Evolutionary conservation across 2,329 filamentous ascomycete species (phyloP), one percentile per base, ranked within the genome.

Genomic region (Tolypocladium pustulatum): DNA sequence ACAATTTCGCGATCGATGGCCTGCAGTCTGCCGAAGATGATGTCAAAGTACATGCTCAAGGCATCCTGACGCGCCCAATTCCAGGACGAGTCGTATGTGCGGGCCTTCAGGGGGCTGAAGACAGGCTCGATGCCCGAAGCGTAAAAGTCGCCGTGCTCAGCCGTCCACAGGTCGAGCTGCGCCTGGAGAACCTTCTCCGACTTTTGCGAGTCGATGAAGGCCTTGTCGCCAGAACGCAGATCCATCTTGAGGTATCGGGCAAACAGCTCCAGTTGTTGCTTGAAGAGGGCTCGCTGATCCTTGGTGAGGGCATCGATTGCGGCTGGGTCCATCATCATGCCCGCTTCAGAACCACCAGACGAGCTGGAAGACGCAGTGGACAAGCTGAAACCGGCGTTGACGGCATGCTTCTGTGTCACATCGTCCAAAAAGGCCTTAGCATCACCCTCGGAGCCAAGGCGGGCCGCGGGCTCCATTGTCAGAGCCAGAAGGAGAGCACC

Each of bases 251-350:
- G 83, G 73, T 99, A 99, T 67, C 93, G 85, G 6, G 94, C 94
- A 65, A 96, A 90, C 25, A 97, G 81, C 78, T 99, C 94, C 32
- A 99, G 83, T 73, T 99, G 94, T 72, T 99, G 93, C 82, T 97
- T 97, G 86, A 97, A 97, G 1, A 99, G 81, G 32, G 91, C 89
- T 63, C 89, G 86, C 75, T 99, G 94, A 70, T 97, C 94, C 74
- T 97, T 97, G 69, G 94, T 99, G 57, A 99, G 81, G 17, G 94
- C 94, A 72, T 99, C 94, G 63, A 99, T 88, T 57, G 94, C 94
- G 43, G 93, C 94, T 10, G 94, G 94, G 69, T 99, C 94, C 92
- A 99, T 97, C 90, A 99, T 96, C 94, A 99, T 97, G 71, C 92
- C 93, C 64, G 84, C 89, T 58, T 81, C 83, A 59, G 80, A 84